These are phyloP conservation scores for Diaporthe nobilis DNA, from an alignment of 2,329 filamentous ascomycete genomes.

Conservation along the genomic window DNA sequence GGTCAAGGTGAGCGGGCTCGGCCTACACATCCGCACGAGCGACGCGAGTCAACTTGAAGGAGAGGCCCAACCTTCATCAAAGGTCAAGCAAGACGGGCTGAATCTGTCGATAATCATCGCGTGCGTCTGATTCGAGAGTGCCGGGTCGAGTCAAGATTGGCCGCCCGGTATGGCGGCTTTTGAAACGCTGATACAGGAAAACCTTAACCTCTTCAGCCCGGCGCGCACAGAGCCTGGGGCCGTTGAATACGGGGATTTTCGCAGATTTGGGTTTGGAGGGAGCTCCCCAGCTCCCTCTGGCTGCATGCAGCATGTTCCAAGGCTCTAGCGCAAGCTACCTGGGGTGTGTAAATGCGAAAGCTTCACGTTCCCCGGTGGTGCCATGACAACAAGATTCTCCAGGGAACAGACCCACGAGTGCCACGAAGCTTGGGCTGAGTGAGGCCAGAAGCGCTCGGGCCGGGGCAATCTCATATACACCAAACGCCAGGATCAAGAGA, in stretches of 20 bases:
- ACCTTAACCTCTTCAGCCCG: slow-evolving; percentile 24
- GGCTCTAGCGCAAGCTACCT: slow-evolving; percentile 9
- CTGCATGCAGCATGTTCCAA: slow-evolving; percentile 19
- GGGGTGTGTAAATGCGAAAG: slow-evolving; percentile 13
- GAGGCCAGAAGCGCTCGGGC: slow-evolving; percentile 10
- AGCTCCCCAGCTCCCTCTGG: slow-evolving; percentile 11
- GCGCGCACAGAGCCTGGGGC: slow-evolving; percentile 27
- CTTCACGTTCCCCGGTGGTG: slow-evolving; percentile 33
- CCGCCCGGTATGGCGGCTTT: slow-evolving; percentile 28
- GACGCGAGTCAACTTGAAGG: slow-evolving; percentile 19
- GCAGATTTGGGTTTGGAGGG: slow-evolving; percentile 12
- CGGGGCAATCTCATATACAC: slow-evolving; percentile 11
- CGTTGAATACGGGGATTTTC: slow-evolving; percentile 18
- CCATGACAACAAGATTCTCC: slow-evolving; percentile 17
- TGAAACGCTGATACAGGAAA: slow-evolving; percentile 23
- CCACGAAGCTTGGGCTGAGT: slow-evolving; percentile 1
- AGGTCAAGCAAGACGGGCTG: slow-evolving; percentile 9
- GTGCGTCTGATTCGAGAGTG: slow-evolving; percentile 27
- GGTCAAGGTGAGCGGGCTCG: slow-evolving; percentile 23
- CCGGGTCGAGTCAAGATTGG: slow-evolving; percentile 27
- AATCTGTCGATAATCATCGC: background rate
- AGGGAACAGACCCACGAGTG: slow-evolving; percentile 21
- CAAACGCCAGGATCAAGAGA: slow-evolving; percentile 9
- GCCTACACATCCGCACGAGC: slow-evolving; percentile 24
- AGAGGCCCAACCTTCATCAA: slow-evolving; percentile 11